Conservation (phyloP, 2,329 filamentous ascomycete species). For the Fusarium sambucinum region DNA sequence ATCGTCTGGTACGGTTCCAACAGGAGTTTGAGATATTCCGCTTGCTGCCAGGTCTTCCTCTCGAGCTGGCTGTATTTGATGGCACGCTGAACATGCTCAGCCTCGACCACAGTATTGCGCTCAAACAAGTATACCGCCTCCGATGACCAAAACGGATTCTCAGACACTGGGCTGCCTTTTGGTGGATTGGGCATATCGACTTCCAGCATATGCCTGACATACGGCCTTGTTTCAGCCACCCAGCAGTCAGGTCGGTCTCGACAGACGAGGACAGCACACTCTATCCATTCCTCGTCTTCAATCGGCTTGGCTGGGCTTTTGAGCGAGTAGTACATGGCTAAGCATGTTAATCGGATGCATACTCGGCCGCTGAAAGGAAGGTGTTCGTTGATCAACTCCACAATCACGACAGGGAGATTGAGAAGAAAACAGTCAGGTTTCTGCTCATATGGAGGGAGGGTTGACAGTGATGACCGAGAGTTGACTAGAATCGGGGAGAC, state of each 20-base stretch:
- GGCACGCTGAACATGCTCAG: conserved; percentile 12
- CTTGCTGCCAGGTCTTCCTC: not conserved
- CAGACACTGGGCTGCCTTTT: not conserved
- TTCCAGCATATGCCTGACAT: not conserved
- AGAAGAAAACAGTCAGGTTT: not conserved
- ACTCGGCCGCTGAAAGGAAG: not conserved
- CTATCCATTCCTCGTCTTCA: too few relatives aligned
- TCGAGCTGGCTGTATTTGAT: conserved; percentile 15
- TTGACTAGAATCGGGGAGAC: too few relatives aligned
- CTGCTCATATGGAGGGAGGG: not conserved
- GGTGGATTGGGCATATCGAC: not conserved
- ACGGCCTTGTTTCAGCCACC: not conserved
- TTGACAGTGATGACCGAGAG: too few relatives aligned
- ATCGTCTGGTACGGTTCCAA: not conserved
- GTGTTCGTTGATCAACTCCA: not conserved
- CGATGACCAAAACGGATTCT: not conserved
- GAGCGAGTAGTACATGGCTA: not conserved
- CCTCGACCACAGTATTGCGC: not conserved
- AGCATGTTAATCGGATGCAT: conserved; percentile 2
- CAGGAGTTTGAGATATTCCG: not conserved
- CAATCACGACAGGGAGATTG: conserved; percentile 1
- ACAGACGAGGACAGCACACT: not conserved
- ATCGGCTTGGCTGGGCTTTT: too few relatives aligned
- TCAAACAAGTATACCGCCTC: fast-evolving
- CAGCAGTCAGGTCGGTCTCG: conserved; percentile 6